phyloP scores from a whole-genome alignment of 192 early-diverging fungal species.

The Coemansia sp. region DNA sequence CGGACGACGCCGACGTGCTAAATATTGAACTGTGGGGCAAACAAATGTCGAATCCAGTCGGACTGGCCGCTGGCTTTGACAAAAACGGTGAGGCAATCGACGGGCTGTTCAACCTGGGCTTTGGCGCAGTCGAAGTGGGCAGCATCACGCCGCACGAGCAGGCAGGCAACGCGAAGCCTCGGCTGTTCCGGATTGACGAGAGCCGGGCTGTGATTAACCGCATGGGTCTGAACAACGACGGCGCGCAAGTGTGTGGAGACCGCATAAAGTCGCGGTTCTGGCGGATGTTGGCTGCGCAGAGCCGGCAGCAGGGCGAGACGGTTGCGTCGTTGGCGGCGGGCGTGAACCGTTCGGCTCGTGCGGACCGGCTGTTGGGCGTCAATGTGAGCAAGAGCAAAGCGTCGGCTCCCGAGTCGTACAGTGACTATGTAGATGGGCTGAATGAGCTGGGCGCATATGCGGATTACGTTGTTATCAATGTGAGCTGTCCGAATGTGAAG shows the following conservation, averaged over 20 bases:
- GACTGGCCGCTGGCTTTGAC: constrained; percentile 88
- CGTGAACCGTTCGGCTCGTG: constrained; percentile 58
- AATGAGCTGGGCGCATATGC: constrained; percentile 69
- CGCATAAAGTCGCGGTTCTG: constrained; percentile 73
- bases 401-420: constrained; percentile 60
- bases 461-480: constrained; percentile 88
- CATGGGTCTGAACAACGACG: constrained; percentile 87
- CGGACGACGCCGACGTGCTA: constrained; percentile 54
- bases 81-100: constrained; percentile 90
- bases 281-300: constrained; percentile 57
- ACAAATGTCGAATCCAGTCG: constrained; percentile 72
- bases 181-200: constrained; percentile 76
- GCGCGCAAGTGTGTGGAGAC: constrained; percentile 58
- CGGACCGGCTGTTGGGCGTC: constrained; percentile 68
- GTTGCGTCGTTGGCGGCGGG: constrained; percentile 35
- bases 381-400: constrained; percentile 90
- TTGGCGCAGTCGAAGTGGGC: constrained; percentile 88
- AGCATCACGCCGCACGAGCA: constrained; percentile 83
- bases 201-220: constrained; percentile 83
- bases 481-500: constrained; percentile 85
- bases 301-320: constrained; percentile 49
- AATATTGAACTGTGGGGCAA: constrained; percentile 70
- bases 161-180: constrained; percentile 80
- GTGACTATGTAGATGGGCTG: constrained; percentile 83
- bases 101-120: constrained; percentile 77